These are phyloP conservation scores for Monosporascus sp. DNA, from an alignment of 2,329 filamentous ascomycete species.

Conservation along the genomic window DNA sequence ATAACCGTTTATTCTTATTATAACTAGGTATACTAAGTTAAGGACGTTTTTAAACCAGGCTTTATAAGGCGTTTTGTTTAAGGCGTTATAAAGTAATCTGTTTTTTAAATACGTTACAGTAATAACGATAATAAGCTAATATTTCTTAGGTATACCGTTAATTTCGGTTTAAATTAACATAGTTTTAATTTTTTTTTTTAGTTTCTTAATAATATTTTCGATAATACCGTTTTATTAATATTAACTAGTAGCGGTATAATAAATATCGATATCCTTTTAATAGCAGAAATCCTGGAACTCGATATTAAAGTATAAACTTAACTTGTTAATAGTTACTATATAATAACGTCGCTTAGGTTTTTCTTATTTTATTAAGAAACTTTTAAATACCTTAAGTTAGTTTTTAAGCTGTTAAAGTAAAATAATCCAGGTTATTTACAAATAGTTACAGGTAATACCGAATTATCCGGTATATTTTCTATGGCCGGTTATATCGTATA, in stretches of 20 bases:
- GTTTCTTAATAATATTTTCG: not conserved
- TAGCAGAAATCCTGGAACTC: not conserved
- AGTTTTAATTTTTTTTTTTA: not conserved
- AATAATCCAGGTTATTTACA: not conserved
- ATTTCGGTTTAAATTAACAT: not conserved
- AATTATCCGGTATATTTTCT: not conserved
- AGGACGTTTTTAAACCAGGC: not conserved
- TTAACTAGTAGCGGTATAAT: not conserved
- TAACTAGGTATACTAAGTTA: not conserved
- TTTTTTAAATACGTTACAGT: not conserved
- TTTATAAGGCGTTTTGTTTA: not conserved
- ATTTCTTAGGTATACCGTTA: not conserved
- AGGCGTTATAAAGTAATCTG: no score
- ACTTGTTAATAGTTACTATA: not conserved
- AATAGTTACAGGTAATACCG: not conserved
- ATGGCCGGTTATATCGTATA: not conserved
- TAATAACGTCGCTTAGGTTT: not conserved
- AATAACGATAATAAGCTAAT: not conserved
- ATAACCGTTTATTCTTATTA: not conserved
- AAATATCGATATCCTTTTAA: not conserved
- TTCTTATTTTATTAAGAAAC: not conserved
- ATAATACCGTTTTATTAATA: not conserved
- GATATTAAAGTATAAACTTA: not conserved
- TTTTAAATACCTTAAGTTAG: not conserved
- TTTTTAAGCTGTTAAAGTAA: not conserved